Conservation (phyloP, 169 alveolate genomes). For the Pseudocohnilembus persalinus region DNA sequence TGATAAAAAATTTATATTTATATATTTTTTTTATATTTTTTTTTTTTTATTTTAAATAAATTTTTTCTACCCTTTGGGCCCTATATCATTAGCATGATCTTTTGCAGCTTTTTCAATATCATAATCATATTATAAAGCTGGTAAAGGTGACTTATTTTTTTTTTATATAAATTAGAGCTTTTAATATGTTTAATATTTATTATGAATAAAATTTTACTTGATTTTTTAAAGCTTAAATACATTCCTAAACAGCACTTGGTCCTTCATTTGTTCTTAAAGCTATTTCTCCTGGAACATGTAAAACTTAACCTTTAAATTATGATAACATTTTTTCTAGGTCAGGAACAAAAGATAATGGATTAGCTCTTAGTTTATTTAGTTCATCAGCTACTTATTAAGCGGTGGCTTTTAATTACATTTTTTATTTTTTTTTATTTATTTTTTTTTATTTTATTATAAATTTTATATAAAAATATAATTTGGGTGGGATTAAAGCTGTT, state of each 20-base stretch:
- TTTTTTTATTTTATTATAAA: no score
- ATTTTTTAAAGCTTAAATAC: constrained; percentile 34
- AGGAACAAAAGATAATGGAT: constrained; percentile 25
- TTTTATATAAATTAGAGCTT: no score
- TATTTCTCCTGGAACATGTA: constrained; percentile 35
- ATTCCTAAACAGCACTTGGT: constrained; percentile 42
- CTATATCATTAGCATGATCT: constrained; percentile 82
- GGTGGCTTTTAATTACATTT: neutral
- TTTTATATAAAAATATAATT: no score
- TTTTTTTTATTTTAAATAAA: neutral
- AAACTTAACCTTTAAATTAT: constrained; percentile 29
- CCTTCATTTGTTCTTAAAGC: constrained; percentile 46
- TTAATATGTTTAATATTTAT: no score
- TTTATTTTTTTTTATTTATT: no score
- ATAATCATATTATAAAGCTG: constrained; percentile 49
- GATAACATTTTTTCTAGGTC: constrained; percentile 12
- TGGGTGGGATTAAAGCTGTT: neutral
- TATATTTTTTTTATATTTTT: neutral
- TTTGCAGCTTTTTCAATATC: constrained; percentile 51
- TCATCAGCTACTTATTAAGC: constrained; percentile 28
- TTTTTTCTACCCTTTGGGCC: constrained; percentile 59
- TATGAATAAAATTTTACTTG: neutral
- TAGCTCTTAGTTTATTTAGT: constrained; percentile 31
- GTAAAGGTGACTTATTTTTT: constrained; percentile 34
- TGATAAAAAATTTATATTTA: neutral